Base-by-base conservation (phyloP, 148 eudicot genomes). In the Gaultheria prostrata region DNA sequence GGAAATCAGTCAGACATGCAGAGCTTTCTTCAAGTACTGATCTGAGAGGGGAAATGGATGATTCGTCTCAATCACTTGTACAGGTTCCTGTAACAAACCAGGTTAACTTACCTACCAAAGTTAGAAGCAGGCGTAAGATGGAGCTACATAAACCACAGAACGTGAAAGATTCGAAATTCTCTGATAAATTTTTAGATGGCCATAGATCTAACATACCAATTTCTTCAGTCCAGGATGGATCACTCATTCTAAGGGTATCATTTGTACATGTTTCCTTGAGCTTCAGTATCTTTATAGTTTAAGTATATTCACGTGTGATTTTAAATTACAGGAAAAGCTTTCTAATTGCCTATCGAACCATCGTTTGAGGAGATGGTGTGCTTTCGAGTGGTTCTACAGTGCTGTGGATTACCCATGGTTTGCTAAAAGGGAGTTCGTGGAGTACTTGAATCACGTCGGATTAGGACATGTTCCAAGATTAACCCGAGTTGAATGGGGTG, bases 391-490 rank as follows among this genome's bases (percentile, higher is more conserved):
- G 99, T 97, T 95, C 88, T 97, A 97, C 86, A 93, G 98, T 89
- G 98, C 98, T 39, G 92, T 95, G 86, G 99, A 97, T 89, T 97
- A 93, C 87, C 98, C 98, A 80, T 97, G 99, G 99, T 97, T 97
- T 88, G 96, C 99, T 83, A 95, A 93, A 86, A 93, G 95, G 86
- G 98, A 97, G 87, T 97, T 97, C 87, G 96, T 97, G 73, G 98
- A 97, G 86, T 97, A 97, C 89, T 84, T 97, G 83, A 88, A 91
- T 73, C 98, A 97, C 89, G 99, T 97, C 87, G 99, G 98, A 65
- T 87, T 97, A 85, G 99, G 98, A 71, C 98, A 97, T 82, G 92
- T 97, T 88, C 99, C 98, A 75, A 97, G 98, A 91, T 85, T 97
- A 84, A 97, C 99, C 51, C 98, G 94, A 88, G 99, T 95, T 79